Evolutionary conservation across 345 rosid species (phyloP).

Genomic region (Citrus maxima): DNA sequence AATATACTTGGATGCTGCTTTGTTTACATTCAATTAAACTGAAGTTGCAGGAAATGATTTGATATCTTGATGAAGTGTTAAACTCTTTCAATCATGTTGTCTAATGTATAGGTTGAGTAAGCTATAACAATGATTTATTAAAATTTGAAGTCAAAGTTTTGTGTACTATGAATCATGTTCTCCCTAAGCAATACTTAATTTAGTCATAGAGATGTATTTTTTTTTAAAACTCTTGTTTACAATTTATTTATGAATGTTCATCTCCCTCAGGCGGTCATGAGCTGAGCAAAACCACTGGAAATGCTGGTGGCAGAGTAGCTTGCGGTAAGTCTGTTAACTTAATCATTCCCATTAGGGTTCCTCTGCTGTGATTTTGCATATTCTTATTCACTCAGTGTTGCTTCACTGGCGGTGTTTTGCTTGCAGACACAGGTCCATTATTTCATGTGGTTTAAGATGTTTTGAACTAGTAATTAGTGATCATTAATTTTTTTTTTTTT

Average conservation of each 20-base stretch:
- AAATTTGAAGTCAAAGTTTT: not conserved
- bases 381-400: not conserved
- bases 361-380: not conserved
- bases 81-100: not conserved
- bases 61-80: not conserved
- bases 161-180: not conserved
- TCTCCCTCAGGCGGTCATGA: conserved; percentile 22
- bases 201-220: not conserved
- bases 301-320: conserved; percentile 83
- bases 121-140: not conserved
- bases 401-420: not conserved
- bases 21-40: not conserved
- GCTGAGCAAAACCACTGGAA: conserved; percentile 89
- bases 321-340: not conserved
- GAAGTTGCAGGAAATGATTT: not conserved
- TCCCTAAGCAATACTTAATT: not conserved
- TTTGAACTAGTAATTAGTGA: not conserved
- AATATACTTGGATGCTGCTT: not conserved
- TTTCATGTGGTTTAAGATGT: not conserved
- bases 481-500: no score
- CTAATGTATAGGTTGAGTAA: not conserved
- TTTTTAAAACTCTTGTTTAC: not conserved
- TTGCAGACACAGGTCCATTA: not conserved
- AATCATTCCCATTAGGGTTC: not conserved
- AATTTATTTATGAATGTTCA: not conserved